These are phyloP conservation scores for Kregervanrija pseudodelftensis DNA, from an alignment of 805 yeast genomes.

Conservation along the genomic window DNA sequence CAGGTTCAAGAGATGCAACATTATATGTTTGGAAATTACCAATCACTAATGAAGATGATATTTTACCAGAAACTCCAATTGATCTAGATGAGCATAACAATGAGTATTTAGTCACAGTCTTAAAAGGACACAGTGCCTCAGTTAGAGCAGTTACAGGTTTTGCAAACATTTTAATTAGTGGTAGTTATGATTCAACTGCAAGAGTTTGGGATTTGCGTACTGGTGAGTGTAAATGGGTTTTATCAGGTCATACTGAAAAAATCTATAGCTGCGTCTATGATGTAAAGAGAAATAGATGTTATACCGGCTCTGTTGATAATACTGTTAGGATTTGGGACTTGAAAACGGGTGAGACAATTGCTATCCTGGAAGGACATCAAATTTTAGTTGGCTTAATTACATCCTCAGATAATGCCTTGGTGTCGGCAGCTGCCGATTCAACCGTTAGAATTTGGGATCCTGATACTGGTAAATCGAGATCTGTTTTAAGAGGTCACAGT, in stretches of 20 bases:
- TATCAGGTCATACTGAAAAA: constrained; percentile 79
- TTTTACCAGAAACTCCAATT: constrained; percentile 30
- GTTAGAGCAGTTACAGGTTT: constrained; percentile 85
- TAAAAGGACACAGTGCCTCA: constrained; percentile 70
- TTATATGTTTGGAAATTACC: constrained; percentile 78
- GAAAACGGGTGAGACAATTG: constrained; percentile 60
- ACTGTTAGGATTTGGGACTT: constrained; percentile 88
- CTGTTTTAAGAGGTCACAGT: constrained; percentile 72
- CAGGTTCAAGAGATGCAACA: constrained; percentile 82
- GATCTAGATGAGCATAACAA: constrained; percentile 36
- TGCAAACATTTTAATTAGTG: constrained; percentile 78
- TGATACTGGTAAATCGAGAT: constrained; percentile 54
- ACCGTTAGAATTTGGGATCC: constrained; percentile 93
- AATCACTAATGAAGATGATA: constrained; percentile 29
- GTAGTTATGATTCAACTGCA: constrained; percentile 84
- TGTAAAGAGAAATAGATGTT: constrained; percentile 66
- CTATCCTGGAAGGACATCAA: constrained; percentile 78
- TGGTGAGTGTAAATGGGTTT: constrained; percentile 63
- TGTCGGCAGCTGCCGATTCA: constrained; percentile 94
- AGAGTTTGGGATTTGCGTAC: constrained; percentile 87
- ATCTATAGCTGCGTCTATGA: constrained; percentile 89
- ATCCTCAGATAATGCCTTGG: constrained; percentile 66
- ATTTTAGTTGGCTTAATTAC: constrained; percentile 84
- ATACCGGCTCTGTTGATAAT: constrained; percentile 87
- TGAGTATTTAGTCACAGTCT: constrained; percentile 61